phyloP scores from a whole-genome alignment of 441 rosid genomes.

The Dalechampia spathulata region DNA sequence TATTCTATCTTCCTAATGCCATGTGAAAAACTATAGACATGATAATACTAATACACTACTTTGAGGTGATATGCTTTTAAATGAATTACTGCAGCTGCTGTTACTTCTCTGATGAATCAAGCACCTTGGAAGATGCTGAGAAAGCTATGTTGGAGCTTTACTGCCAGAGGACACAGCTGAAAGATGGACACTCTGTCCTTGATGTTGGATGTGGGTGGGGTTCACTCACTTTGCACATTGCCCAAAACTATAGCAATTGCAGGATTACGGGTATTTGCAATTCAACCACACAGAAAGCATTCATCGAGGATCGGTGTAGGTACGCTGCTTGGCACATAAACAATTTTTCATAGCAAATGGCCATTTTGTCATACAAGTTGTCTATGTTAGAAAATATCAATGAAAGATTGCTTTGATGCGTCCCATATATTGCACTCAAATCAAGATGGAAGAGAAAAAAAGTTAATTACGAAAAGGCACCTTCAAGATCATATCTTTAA shows the following conservation, averaged over 20 bases:
- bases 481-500: too few species aligned
- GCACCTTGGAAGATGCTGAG: conserved; percentile 73
- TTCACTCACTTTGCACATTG: conserved; percentile 62
- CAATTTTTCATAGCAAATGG: too few species aligned
- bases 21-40: neutral
- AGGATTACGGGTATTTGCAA: conserved; percentile 78
- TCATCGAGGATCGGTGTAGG: conserved; percentile 58
- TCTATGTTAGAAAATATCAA: too few species aligned
- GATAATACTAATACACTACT: too few species aligned
- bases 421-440: too few species aligned
- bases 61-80: neutral
- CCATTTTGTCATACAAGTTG: too few species aligned
- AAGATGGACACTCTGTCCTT: conserved; percentile 69
- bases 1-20: neutral
- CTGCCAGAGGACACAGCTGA: conserved; percentile 58
- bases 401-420: too few species aligned
- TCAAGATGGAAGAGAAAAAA: too few species aligned
- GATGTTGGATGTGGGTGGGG: conserved; percentile 96
- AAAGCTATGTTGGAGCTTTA: conserved; percentile 64
- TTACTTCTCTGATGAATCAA: conserved; percentile 46
- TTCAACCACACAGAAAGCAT: conserved; percentile 63
- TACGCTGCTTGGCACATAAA: conserved; percentile 18
- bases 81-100: conserved; percentile 44
- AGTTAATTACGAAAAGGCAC: too few species aligned
- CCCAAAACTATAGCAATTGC: conserved; percentile 54